Evolutionary conservation across 2,329 filamentous ascomycete species (phyloP).

Genomic region (Colletotrichum tropicale): DNA sequence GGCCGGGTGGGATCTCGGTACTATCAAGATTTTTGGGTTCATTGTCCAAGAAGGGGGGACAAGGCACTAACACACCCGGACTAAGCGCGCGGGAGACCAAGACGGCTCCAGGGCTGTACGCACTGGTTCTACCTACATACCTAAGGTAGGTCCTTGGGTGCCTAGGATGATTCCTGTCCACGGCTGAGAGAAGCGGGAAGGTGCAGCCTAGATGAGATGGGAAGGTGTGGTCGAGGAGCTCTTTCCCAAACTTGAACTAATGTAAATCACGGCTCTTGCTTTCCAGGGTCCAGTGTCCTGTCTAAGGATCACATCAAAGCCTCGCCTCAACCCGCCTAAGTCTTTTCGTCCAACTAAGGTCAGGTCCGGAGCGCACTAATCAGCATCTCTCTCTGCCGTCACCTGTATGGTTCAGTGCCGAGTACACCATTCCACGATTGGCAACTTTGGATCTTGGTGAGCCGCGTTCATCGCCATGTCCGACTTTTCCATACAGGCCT

Average conservation of each 20-base stretch:
- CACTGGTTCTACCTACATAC: neutral
- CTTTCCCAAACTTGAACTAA: neutral
- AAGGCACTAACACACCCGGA: neutral
- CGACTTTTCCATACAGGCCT: slow-evolving; percentile 37
- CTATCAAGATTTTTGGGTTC: neutral
- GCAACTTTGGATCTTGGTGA: neutral
- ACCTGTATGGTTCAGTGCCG: neutral
- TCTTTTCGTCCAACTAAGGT: neutral
- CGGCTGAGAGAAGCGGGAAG: neutral
- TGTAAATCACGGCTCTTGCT: neutral
- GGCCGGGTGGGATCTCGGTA: neutral
- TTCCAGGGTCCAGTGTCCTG: neutral
- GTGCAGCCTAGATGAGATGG: neutral
- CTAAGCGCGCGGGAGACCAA: neutral
- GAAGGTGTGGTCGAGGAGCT: neutral
- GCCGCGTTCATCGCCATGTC: neutral
- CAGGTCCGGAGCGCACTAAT: neutral
- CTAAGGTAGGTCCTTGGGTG: neutral
- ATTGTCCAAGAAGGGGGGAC: neutral
- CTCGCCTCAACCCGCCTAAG: neutral
- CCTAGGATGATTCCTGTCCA: neutral
- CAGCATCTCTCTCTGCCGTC: neutral
- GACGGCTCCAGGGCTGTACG: neutral
- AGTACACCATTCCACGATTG: neutral
- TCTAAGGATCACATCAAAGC: neutral